Percentiles rank a stretch among this genome's conserved stretches.
These are phyloP conservation scores for Lachnellula hyalina DNA, from an alignment of 2,329 filamentous ascomycete genomes.

Conservation along the genomic window DNA sequence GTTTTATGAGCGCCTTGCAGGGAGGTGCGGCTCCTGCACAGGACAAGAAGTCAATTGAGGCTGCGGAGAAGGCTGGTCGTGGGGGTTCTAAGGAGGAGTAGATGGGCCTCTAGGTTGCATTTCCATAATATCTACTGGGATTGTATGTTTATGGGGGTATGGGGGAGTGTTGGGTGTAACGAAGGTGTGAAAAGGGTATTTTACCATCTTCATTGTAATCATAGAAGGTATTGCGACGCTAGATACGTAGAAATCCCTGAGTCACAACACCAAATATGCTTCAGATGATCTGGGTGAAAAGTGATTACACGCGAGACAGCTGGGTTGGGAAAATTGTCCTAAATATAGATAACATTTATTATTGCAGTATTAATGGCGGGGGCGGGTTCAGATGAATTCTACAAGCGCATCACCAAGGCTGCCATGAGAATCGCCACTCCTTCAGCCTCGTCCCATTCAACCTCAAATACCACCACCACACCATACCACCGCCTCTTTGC, in stretches of 20 bases:
- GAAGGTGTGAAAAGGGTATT: neutral
- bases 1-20: slow-evolving; percentile 76
- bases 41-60: slow-evolving; percentile 84
- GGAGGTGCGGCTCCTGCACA: slow-evolving; percentile 67
- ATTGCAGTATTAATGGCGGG: no score
- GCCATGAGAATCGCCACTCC: slow-evolving; percentile 6
- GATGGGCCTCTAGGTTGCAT: slow-evolving; percentile 1
- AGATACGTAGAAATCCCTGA: neutral
- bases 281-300: neutral
- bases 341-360: no score
- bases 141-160: neutral
- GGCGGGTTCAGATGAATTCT: neutral
- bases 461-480: neutral
- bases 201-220: slow-evolving; percentile 2
- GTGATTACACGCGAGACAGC: neutral
- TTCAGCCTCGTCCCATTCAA: slow-evolving; percentile 14
- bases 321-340: neutral
- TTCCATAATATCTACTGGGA: neutral
- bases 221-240: neutral
- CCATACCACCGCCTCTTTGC: neutral
- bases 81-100: slow-evolving; percentile 69
- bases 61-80: slow-evolving; percentile 68
- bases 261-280: neutral
- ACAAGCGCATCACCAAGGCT: slow-evolving; percentile 7
- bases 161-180: neutral